phyloP scores from a whole-genome alignment of 768 basidiomycete genomes.

The Strobilomyces echinocephalus region DNA sequence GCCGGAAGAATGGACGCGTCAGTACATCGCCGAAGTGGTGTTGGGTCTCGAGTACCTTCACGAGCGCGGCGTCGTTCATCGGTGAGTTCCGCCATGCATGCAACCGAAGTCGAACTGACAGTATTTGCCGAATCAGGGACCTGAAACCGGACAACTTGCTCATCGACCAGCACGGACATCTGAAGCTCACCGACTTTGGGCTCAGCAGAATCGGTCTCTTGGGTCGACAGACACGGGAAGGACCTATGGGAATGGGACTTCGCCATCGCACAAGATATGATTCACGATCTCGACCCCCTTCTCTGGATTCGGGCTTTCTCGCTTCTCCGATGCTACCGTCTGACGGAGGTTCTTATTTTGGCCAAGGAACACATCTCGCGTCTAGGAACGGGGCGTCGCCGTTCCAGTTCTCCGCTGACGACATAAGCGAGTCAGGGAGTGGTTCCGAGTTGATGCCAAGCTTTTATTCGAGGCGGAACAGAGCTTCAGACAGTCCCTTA shows the following conservation, averaged over 20 bases:
- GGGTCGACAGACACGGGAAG: conserved; percentile 88
- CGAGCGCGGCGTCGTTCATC: conserved; percentile 91
- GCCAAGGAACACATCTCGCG: conserved; percentile 55
- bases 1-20: conserved; percentile 95
- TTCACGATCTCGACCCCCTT: conserved; percentile 76
- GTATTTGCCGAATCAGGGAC: conserved; percentile 54
- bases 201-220: conserved; percentile 96
- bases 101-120: not conserved
- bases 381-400: conserved; percentile 60
- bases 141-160: conserved; percentile 97
- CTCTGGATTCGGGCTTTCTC: conserved; percentile 74
- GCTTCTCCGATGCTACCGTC: conserved; percentile 68
- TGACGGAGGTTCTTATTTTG: conserved; percentile 80
- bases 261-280: conserved; percentile 53
- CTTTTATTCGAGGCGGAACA: conserved; percentile 48
- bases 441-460: conserved; percentile 70
- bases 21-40: conserved; percentile 94
- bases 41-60: conserved; percentile 97
- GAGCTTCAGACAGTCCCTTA: conserved; percentile 66
- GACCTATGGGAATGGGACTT: conserved; percentile 38
- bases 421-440: conserved; percentile 80
- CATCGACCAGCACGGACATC: conserved; percentile 93
- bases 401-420: conserved; percentile 70
- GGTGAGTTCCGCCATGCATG: conserved; percentile 46
- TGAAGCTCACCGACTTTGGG: conserved; percentile 98